Percentiles rank a stretch among this genome's conserved stretches.
phyloP scores from a whole-genome alignment of 495 filamentous ascomycete species.

The Annulohypoxylon bovei region DNA sequence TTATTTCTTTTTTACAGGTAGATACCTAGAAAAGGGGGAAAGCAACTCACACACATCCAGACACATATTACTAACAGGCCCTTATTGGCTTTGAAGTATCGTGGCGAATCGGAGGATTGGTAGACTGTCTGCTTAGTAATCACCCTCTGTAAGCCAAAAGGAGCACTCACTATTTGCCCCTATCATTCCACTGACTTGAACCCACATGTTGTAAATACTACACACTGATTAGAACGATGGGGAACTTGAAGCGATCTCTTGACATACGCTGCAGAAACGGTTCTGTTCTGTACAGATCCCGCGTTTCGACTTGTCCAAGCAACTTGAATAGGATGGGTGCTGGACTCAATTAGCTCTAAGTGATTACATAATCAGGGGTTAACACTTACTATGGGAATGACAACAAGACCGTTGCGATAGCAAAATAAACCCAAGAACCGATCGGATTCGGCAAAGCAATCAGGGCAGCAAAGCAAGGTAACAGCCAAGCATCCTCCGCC shows the following conservation, averaged over 20 bases:
- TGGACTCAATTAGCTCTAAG: constrained; percentile 12
- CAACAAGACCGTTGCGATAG: constrained; percentile 41
- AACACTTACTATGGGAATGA: constrained; percentile 44
- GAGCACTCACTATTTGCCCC: constrained; percentile 39
- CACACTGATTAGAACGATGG: constrained; percentile 5
- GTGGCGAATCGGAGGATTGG: constrained; percentile 38
- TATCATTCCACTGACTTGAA: constrained; percentile 46
- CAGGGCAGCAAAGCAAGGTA: constrained; percentile 42
- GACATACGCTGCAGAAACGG: constrained; percentile 41
- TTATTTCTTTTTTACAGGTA: background rate
- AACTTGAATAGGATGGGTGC: constrained; percentile 45
- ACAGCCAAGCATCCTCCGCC: constrained; percentile 44
- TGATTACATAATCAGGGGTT: background rate
- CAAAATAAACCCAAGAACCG: constrained; percentile 39
- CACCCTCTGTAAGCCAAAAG: background rate
- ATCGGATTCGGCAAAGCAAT: constrained; percentile 37
- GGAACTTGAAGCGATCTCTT: background rate
- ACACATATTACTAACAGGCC: constrained; percentile 43
- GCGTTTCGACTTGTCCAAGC: constrained; percentile 45
- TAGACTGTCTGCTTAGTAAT: constrained; percentile 32
- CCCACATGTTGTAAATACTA: constrained; percentile 45
- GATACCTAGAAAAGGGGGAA: background rate
- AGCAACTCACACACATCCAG: constrained; percentile 44
- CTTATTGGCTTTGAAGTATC: constrained; percentile 44
- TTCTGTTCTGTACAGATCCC: constrained; percentile 43